Conservation (phyloP, 2,329 filamentous ascomycete genomes). For the Pestalotiopsis sp. region DNA sequence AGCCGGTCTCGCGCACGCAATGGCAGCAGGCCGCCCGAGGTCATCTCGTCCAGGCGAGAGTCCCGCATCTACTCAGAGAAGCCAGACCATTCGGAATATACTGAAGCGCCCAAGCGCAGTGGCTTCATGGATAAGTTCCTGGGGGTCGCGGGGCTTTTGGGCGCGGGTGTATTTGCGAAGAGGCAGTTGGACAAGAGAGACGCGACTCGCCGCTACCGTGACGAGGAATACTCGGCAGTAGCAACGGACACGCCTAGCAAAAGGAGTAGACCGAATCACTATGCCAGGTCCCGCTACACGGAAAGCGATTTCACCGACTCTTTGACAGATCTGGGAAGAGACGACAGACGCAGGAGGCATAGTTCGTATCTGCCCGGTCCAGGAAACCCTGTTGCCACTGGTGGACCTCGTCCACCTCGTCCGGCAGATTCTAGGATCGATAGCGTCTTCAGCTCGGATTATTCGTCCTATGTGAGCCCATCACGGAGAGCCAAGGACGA, state of each 20-base stretch:
- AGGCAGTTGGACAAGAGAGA: conserved; percentile 58
- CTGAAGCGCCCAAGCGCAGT: conserved; percentile 42
- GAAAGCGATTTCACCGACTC: conserved; percentile 52
- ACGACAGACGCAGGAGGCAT: conserved; percentile 30
- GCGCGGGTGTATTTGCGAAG: conserved; percentile 63
- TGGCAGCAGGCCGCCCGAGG: conserved; percentile 42
- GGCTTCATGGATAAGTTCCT: conserved; percentile 64
- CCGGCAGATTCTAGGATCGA: conserved; percentile 42
- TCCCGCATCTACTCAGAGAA: conserved; percentile 65
- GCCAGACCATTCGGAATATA: conserved; percentile 65
- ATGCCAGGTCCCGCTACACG: conserved; percentile 32
- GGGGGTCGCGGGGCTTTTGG: conserved; percentile 61
- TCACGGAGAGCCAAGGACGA: conserved; percentile 56
- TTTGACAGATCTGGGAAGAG: conserved; percentile 36
- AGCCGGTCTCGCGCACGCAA: conserved; percentile 24
- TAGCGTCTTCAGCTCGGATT: conserved; percentile 56
- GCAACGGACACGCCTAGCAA: conserved; percentile 62
- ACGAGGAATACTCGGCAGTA: conserved; percentile 66
- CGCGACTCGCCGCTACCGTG: conserved; percentile 40
- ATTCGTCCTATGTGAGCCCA: conserved; percentile 63
- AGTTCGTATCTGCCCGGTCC: conserved; percentile 50
- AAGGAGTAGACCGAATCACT: conserved; percentile 32
- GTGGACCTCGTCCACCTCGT: conserved; percentile 39
- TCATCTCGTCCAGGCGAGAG: conserved; percentile 51
- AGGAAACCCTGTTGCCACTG: conserved; percentile 47